Evolutionary conservation across 176 grass and related monocot species (phyloP).

Genomic region (Carex kokanica): DNA sequence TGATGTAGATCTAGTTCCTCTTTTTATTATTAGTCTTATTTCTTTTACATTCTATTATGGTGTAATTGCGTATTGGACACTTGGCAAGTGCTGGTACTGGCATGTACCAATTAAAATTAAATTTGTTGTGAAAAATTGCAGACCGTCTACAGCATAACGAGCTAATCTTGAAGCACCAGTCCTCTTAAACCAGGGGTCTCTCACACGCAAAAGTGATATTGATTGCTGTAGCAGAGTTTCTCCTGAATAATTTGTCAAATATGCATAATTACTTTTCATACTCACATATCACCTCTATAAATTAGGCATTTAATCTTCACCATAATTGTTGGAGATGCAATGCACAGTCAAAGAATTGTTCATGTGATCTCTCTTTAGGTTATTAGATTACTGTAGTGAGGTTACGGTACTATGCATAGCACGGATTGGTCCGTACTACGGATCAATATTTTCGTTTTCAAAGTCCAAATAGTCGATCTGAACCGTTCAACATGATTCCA

Average conservation of each 20-base stretch:
- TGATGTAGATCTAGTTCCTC: neutral
- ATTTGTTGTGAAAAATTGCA: slow-evolving; percentile 10
- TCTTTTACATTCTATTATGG: neutral
- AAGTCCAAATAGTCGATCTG: too few species aligned
- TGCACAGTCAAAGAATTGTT: neutral
- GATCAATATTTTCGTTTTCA: too few species aligned
- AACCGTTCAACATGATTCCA: too few species aligned
- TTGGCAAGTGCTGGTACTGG: neutral
- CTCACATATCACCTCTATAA: neutral
- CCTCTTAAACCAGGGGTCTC: slow-evolving; percentile 88
- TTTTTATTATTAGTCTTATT: neutral
- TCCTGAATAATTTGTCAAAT: slow-evolving; percentile 51
- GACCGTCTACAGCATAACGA: slow-evolving; percentile 89
- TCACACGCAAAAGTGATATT: slow-evolving; percentile 83
- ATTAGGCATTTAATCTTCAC: neutral
- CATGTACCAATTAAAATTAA: slow-evolving; percentile 20
- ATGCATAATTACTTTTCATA: slow-evolving; percentile 7
- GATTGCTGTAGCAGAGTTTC: slow-evolving; percentile 84
- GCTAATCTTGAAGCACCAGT: slow-evolving; percentile 82
- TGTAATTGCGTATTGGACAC: neutral
- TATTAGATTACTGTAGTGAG: neutral
- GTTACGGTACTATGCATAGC: too few species aligned
- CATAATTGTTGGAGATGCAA: neutral
- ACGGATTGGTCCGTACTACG: too few species aligned
- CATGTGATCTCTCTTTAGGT: neutral